Base-by-base conservation (phyloP, 2,329 filamentous ascomycete species). In the Exophiala xenobiotica region DNA sequence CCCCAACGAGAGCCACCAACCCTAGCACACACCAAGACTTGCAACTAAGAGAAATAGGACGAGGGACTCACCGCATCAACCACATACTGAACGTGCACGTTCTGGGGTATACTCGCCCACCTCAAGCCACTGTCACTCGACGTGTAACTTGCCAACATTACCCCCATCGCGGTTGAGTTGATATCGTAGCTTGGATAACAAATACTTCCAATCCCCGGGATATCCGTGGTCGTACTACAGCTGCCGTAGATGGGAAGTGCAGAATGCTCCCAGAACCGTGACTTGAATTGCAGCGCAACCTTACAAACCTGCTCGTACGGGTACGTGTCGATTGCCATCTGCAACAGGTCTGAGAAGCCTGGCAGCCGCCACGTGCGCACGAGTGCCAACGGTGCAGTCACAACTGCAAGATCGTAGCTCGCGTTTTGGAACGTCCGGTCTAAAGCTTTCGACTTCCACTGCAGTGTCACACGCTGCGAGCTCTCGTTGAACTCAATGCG, bases 161-260 rank as follows among this genome's bases (percentile, higher is more conserved):
- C 77, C 5, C 82, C 83, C 0, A 81, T 82, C 0, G 81, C 78
- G 0, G 78, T 80, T 33, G 76, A 75, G 69, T 87, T 87, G 65
- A 87, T 72, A 56, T 81, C 74, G 70, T 86, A 87, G 4, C 78
- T 78, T 0, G 85, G 85, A 66, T 87, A 88, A 73, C 83, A 87
- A 54, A 86, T 74, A 39, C 68, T 75, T 19, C 81, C 80, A 48
- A 87, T 75, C 20, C 80, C 79, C 0, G 81, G 75, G 48, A 86
- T 83, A 57, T 86, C 78, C 1, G 75, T 78, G 0, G 59, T 57
- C 2, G 74, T 74, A 39, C 77, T 79, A 62, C 84, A 87, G 5
- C 83, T 81, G 9, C 86, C 85, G 53, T 79, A 74, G 64, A 88
- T 88, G 4, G 79, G 77, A 1, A 71, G 65, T 2, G 68, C 64